Evolutionary conservation across 495 filamentous ascomycete species (phyloP).

Genomic region (Neurospora pannonica): DNA sequence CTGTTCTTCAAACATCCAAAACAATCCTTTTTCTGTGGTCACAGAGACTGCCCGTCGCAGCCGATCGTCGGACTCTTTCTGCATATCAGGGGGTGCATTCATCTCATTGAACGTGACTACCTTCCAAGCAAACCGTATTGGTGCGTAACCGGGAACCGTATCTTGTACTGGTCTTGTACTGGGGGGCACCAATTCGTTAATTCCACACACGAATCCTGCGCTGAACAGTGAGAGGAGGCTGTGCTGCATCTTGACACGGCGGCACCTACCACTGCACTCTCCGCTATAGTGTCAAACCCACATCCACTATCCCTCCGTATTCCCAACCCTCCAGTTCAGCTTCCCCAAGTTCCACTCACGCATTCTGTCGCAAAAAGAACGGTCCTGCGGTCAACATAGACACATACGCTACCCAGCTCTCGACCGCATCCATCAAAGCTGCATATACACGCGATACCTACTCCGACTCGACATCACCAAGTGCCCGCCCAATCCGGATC

Average conservation of each 20-base stretch:
- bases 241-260: constrained; percentile 11
- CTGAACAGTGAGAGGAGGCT: constrained; percentile 11
- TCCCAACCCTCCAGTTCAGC: neutral
- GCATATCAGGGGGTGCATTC: neutral
- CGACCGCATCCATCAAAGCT: neutral
- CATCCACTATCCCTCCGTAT: constrained; percentile 1
- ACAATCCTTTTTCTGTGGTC: no score
- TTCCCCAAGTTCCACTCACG: neutral
- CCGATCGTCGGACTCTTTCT: neutral
- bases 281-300: neutral
- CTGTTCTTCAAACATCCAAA: neutral
- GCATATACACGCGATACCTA: neutral
- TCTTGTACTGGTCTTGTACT: neutral
- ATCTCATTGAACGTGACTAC: neutral
- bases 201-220: constrained; percentile 4
- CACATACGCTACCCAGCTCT: neutral
- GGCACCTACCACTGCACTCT: neutral
- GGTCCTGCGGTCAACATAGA: neutral
- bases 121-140: neutral
- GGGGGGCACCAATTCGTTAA: neutral
- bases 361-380: neutral
- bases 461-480: neutral
- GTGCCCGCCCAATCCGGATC: neutral
- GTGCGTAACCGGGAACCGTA: neutral
- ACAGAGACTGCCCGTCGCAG: neutral